Conservation (phyloP, 306 rosid genomes). For the Glycine soja region DNA sequence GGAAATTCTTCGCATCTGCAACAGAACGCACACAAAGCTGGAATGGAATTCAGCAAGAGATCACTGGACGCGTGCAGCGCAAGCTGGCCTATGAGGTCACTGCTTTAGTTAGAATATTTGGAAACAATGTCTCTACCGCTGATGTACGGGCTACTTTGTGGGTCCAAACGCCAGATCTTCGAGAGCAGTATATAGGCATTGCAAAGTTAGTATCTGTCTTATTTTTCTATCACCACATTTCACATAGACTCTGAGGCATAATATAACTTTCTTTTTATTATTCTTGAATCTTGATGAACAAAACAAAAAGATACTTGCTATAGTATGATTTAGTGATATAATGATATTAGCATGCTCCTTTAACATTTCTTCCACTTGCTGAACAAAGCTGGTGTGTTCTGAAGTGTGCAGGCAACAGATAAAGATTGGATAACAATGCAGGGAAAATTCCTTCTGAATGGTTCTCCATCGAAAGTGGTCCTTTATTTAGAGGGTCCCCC, state of each 20-base stretch:
- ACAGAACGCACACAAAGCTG: conserved; percentile 85
- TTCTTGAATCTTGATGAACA: conserved; percentile 38
- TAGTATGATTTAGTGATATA: conserved; percentile 8
- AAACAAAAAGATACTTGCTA: conserved; percentile 19
- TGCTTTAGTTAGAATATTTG: conserved; percentile 77
- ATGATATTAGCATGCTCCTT: conserved; percentile 17
- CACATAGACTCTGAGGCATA: neutral
- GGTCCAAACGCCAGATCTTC: conserved; percentile 83
- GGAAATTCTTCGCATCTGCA: conserved; percentile 81
- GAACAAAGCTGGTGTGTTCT: conserved; percentile 49
- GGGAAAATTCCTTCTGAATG: conserved; percentile 94
- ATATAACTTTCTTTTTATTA: conserved; percentile 1
- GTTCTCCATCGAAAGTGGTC: conserved; percentile 81
- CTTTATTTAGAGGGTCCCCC: conserved; percentile 92
- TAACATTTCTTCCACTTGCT: conserved; percentile 44
- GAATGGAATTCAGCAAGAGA: conserved; percentile 96
- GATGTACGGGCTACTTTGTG: conserved; percentile 86
- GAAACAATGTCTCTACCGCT: conserved; percentile 79
- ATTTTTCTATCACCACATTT: conserved; percentile 16
- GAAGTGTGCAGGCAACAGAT: conserved; percentile 94
- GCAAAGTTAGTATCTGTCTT: conserved; percentile 66
- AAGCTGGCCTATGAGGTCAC: conserved; percentile 85
- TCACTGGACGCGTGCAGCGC: conserved; percentile 83
- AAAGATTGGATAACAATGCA: conserved; percentile 85
- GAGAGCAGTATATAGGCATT: conserved; percentile 92